Evolutionary conservation across 1,284 basidiomycete species (phyloP), one percentile per base, ranked within the genome.

Genomic region (Phylloboletellus chloephorus): DNA sequence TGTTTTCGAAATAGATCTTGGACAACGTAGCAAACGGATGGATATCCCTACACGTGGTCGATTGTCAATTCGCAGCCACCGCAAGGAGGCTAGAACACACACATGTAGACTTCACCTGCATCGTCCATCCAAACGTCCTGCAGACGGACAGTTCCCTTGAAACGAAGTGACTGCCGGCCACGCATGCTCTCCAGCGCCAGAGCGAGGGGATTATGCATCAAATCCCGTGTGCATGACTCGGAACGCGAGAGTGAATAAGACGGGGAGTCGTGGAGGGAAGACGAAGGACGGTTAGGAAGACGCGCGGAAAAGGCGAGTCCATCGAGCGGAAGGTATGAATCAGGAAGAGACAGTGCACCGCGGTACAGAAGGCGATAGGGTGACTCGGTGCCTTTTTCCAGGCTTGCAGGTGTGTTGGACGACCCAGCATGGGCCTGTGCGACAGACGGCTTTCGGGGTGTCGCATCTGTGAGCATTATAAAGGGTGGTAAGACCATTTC

Each of bases 171-270:
- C 1, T 79, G 80, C 25, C 82, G 64, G n/a, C 84, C 82, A 31
- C 82, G 80, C 82, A 88, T 84, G 60, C 76, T 85, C 62, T 88
- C 85, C 39, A 88, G 55, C 0, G 82, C 80, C 19, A 88, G 60
- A 1, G 84, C 79, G 8, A 88, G 66, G 0, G 79, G 79, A 44
- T 82, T 84, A 39, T 80, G 66, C 17, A 88, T 67, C 6, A 88
- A 63, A 13, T 61, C 61, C 23, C 43, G 62, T 46, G 28, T 54
- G 44, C 12, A 64, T 52, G 37, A 61, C 63, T 47, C 54, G 11
- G 57, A 61, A 13, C 37, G 41, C 16, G 43, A 16, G 20, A 35
- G 43, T 20, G 44, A 32, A 9, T 38, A 39, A 3, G 56, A 57
- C 1, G 67, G 67, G 2, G 68, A 67, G 42, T 73, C 68, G 12